A percentile compares a stretch with the other conserved stretches of the same genome.
Conservation (phyloP, 148 eudicot genomes). For the Cornus suecica region DNA sequence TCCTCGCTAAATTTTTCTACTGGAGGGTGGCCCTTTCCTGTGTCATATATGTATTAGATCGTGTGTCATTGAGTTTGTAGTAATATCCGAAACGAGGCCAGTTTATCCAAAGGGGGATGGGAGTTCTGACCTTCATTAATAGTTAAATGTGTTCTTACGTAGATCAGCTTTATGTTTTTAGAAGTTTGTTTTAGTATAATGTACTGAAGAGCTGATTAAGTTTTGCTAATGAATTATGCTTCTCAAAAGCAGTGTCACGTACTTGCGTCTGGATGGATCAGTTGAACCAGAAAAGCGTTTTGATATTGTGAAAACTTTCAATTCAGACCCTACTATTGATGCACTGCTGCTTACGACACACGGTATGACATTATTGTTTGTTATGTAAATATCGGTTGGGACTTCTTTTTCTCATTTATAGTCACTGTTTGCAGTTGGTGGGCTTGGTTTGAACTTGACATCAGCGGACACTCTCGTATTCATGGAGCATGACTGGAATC, state of each 20-base stretch:
- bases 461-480: conserved; percentile 97
- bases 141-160: too few species aligned
- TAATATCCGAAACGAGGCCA: too few species aligned
- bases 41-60: too few species aligned
- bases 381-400: conserved; percentile 7
- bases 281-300: conserved; percentile 88
- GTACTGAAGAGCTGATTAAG: background rate
- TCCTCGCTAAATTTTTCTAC: too few species aligned
- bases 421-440: conserved; percentile 45
- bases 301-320: conserved; percentile 93
- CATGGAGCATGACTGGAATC: conserved; percentile 99
- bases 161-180: background rate
- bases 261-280: conserved; percentile 94
- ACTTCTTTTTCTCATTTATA: background rate
- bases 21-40: too few species aligned
- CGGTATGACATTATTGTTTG: conserved; percentile 36
- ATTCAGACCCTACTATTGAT: conserved; percentile 98
- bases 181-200: background rate
- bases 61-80: too few species aligned
- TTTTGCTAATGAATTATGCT: background rate
- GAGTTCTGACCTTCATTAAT: too few species aligned
- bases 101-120: too few species aligned
- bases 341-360: conserved; percentile 92
- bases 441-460: conserved; percentile 90
- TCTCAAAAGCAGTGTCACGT: conserved; percentile 55